Evolutionary conservation across 2,329 filamentous ascomycete species (phyloP).

Genomic region (Ophiostoma angusticollis): DNA sequence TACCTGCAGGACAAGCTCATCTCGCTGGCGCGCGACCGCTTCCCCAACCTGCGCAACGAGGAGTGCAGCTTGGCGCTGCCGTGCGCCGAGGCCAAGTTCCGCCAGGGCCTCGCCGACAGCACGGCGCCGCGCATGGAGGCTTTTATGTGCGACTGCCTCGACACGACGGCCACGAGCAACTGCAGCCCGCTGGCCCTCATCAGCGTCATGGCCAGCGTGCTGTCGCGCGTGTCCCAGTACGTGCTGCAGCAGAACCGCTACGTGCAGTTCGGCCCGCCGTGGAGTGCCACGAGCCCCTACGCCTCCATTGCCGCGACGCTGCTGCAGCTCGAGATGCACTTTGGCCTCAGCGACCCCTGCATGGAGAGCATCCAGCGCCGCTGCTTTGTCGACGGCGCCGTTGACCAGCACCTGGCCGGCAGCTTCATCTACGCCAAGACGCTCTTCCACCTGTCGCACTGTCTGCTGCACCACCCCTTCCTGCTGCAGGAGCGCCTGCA

Average conservation of each 20-base stretch:
- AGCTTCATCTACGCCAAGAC: conserved; percentile 1
- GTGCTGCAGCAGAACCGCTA: neutral
- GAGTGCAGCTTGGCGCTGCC: neutral
- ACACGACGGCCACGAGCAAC: neutral
- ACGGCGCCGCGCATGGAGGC: neutral
- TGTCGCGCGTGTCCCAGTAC: neutral
- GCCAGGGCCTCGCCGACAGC: neutral
- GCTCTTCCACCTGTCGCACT: conserved; percentile 1
- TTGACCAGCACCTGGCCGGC: neutral
- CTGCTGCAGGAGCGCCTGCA: neutral
- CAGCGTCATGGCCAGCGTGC: neutral
- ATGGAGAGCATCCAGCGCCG: neutral
- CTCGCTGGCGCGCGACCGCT: neutral
- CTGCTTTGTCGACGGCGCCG: neutral
- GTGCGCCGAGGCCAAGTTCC: neutral
- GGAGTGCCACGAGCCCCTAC: neutral
- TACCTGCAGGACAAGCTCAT: conserved; percentile 1
- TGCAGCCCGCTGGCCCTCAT: conserved; percentile 1
- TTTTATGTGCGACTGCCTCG: neutral
- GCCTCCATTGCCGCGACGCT: neutral
- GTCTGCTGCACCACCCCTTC: conserved; percentile 1
- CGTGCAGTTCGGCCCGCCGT: neutral
- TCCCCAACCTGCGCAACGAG: neutral
- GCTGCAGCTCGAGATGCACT: conserved; percentile 2
- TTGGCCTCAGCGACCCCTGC: neutral